Evolutionary conservation across 169 alveolate species (phyloP).

Genomic region (Plasmodium sp.): DNA sequence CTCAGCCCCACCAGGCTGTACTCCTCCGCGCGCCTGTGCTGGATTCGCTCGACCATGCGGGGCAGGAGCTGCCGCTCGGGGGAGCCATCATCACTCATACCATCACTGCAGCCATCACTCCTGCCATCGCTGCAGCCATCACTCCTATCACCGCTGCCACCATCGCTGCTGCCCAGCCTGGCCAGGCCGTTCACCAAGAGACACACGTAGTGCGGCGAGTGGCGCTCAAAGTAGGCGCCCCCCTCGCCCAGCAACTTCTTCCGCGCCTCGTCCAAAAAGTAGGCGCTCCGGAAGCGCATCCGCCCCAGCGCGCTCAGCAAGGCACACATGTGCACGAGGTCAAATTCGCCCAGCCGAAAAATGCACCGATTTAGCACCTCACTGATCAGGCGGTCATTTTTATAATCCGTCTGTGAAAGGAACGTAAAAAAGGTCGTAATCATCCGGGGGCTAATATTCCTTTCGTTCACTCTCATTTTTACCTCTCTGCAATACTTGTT

Average conservation of each 20-base stretch:
- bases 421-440: constrained; percentile 27
- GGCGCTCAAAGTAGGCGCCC: constrained; percentile 1
- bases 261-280: constrained; percentile 24
- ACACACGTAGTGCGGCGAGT: constrained; percentile 45
- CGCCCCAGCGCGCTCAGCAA: constrained; percentile 5
- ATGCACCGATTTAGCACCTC: constrained; percentile 56
- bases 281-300: constrained; percentile 19
- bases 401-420: constrained; percentile 38
- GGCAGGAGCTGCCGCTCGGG: not conserved
- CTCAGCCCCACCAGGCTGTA: constrained; percentile 35
- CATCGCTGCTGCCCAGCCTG: not conserved
- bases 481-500: constrained; percentile 35
- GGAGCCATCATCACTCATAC: not conserved
- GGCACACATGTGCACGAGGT: constrained; percentile 34
- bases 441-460: constrained; percentile 9
- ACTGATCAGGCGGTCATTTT: constrained; percentile 24
- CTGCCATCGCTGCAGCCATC: not conserved
- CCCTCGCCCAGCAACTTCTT: constrained; percentile 15
- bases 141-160: not conserved
- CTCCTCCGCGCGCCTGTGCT: constrained; percentile 1
- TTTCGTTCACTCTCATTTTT: constrained; percentile 26
- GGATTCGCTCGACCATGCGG: not conserved
- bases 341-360: constrained; percentile 38
- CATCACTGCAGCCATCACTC: too few relatives aligned
- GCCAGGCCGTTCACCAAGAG: constrained; percentile 5